Evolutionary conservation across 345 rosid species (phyloP).

Genomic region (Linum tenue): DNA sequence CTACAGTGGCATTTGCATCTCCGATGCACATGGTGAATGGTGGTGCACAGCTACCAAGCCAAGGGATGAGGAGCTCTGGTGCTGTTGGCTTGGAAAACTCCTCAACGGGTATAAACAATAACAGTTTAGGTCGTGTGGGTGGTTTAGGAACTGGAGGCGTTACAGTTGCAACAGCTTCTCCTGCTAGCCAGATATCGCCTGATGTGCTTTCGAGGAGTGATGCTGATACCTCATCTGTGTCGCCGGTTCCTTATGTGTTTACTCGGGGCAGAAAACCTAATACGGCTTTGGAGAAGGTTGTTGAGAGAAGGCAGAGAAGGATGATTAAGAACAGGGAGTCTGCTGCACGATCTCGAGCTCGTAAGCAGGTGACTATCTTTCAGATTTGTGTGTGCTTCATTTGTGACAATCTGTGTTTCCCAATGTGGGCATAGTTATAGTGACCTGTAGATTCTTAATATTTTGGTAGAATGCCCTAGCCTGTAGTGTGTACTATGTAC

Average conservation of each 20-base stretch:
- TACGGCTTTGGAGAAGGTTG: slow-evolving; percentile 7
- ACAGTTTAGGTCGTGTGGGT: slow-evolving; percentile 26
- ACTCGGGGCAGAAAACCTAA: slow-evolving; percentile 3
- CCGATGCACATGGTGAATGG: slow-evolving; percentile 29
- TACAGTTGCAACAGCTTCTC: slow-evolving; percentile 28
- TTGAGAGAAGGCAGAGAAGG: slow-evolving; percentile 9
- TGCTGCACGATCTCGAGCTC: slow-evolving; percentile 8
- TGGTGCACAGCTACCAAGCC: slow-evolving; percentile 30
- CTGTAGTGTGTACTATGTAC: neutral
- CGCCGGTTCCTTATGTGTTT: slow-evolving; percentile 6
- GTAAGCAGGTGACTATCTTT: slow-evolving; percentile 7
- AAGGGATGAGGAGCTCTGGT: slow-evolving; percentile 29
- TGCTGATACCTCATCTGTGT: neutral
- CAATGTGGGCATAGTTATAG: neutral
- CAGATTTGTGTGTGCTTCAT: neutral
- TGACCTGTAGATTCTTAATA: too few species aligned
- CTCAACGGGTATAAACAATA: slow-evolving; percentile 29
- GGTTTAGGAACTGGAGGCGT: slow-evolving; percentile 31
- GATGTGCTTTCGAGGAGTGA: neutral
- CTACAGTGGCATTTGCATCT: slow-evolving; percentile 47
- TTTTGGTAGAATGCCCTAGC: too few species aligned
- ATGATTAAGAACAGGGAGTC: slow-evolving; percentile 10
- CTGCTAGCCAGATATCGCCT: slow-evolving; percentile 3
- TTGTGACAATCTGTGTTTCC: neutral
- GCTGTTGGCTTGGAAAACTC: slow-evolving; percentile 29